A percentile compares a stretch with the other conserved stretches of the same genome.
Conservation (phyloP, 345 rosid species). For the Isatis tinctoria region DNA sequence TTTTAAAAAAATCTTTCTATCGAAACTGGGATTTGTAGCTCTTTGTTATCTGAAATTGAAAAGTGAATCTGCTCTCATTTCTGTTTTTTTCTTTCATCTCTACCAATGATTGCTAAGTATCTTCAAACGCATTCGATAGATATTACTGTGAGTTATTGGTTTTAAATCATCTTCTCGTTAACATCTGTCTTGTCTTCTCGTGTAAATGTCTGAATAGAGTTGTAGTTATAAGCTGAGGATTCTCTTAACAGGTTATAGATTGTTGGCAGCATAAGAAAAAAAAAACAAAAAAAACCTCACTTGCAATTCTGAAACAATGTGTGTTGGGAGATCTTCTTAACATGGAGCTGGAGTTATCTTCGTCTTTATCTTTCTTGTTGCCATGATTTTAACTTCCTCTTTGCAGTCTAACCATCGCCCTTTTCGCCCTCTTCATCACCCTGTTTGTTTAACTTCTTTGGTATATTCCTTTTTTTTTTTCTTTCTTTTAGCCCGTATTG, state of each 20-base stretch:
- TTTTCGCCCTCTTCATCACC: slow-evolving; percentile 16
- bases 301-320: slow-evolving; percentile 21
- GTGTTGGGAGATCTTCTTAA: slow-evolving; percentile 28
- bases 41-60: neutral
- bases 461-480: slow-evolving; percentile 42
- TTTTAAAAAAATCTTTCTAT: neutral
- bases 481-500: slow-evolving; percentile 29
- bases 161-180: neutral
- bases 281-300: neutral
- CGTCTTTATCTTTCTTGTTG: slow-evolving; percentile 12
- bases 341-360: slow-evolving; percentile 29
- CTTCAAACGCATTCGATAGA: neutral
- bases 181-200: neutral
- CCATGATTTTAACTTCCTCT: slow-evolving; percentile 15
- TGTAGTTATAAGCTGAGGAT: slow-evolving; percentile 35
- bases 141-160: neutral
- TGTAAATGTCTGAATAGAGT: neutral
- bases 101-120: neutral
- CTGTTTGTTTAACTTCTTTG: slow-evolving; percentile 32
- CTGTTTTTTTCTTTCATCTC: neutral
- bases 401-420: slow-evolving; percentile 23
- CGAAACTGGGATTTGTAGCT: slow-evolving; percentile 5
- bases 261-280: slow-evolving; percentile 20
- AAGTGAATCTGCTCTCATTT: neutral
- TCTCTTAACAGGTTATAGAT: slow-evolving; percentile 35